Percentiles rank a stretch among this genome's conserved stretches.
These are phyloP conservation scores for Calonectria leucothoes DNA, from an alignment of 2,329 filamentous ascomycete genomes.

Conservation along the genomic window DNA sequence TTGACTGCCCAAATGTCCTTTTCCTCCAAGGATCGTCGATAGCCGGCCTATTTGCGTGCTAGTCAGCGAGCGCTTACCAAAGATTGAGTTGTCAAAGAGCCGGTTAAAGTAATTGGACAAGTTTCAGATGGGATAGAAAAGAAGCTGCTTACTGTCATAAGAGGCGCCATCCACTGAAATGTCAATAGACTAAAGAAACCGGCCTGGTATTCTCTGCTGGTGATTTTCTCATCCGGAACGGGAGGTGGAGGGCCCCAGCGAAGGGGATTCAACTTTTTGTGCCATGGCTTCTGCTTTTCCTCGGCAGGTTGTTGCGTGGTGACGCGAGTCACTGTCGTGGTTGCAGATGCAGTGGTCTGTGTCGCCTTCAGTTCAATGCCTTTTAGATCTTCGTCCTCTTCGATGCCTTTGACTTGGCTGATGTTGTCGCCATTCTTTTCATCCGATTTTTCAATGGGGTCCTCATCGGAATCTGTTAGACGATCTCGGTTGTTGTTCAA, in stretches of 20 bases:
- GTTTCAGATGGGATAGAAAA: neutral
- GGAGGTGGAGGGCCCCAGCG: constrained; percentile 68
- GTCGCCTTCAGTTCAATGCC: constrained; percentile 44
- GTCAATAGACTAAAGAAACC: constrained; percentile 79
- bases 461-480: constrained; percentile 31
- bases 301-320: constrained; percentile 47
- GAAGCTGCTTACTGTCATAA: constrained; percentile 76
- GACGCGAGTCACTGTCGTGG: constrained; percentile 60
- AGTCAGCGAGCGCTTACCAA: constrained; percentile 2
- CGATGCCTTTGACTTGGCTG: constrained; percentile 13
- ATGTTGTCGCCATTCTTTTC: constrained; percentile 24
- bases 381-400: constrained; percentile 26
- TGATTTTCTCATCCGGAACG: constrained; percentile 62
- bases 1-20: constrained; percentile 94
- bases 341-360: constrained; percentile 65
- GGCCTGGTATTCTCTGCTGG: constrained; percentile 78
- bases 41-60: constrained; percentile 71
- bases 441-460: constrained; percentile 24
- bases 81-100: constrained; percentile 4
- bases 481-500: constrained; percentile 38
- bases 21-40: constrained; percentile 83
- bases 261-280: constrained; percentile 71
- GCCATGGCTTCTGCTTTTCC: constrained; percentile 67
- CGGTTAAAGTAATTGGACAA: neutral
- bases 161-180: constrained; percentile 90